These are phyloP conservation scores for Diospyros kaki DNA, from an alignment of 148 eudicot species.

Conservation along the genomic window DNA sequence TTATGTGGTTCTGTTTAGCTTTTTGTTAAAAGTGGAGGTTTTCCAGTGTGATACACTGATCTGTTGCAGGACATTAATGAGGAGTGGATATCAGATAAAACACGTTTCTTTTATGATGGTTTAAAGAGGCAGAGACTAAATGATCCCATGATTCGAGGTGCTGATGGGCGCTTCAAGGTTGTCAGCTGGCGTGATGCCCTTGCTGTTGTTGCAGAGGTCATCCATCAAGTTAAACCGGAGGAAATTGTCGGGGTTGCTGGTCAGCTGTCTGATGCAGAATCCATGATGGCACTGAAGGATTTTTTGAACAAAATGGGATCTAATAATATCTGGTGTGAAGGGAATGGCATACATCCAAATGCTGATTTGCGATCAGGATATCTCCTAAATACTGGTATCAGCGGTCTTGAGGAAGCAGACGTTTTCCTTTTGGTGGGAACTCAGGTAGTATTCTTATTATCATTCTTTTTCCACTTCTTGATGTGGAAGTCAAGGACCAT, in stretches of 20 bases:
- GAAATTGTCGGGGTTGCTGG: conserved; percentile 97
- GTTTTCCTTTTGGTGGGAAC: conserved; percentile 87
- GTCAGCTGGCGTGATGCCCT: conserved; percentile 99
- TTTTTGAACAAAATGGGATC: conserved; percentile 88
- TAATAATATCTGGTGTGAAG: conserved; percentile 90
- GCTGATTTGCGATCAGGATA: conserved; percentile 97
- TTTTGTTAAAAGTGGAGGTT: conserved; percentile 1
- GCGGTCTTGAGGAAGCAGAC: conserved; percentile 97
- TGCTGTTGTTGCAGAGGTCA: conserved; percentile 81
- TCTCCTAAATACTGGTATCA: conserved; percentile 72
- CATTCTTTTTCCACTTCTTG: too few relatives aligned
- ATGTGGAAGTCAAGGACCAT: too few relatives aligned
- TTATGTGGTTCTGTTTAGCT: not conserved
- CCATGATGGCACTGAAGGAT: conserved; percentile 95
- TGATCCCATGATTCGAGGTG: conserved; percentile 97
- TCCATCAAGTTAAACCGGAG: conserved; percentile 73
- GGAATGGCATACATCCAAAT: conserved; percentile 69
- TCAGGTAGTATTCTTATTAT: conserved; percentile 51
- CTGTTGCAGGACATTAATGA: conserved; percentile 84
- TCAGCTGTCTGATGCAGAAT: conserved; percentile 90
- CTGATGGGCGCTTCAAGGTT: conserved; percentile 90
- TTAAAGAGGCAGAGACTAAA: conserved; percentile 95
- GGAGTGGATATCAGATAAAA: conserved; percentile 99
- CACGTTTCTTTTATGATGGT: conserved; percentile 96
- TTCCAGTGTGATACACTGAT: conserved; percentile 16